Base-by-base conservation (phyloP, 306 rosid genomes). In the Ziziphus jujuba region DNA sequence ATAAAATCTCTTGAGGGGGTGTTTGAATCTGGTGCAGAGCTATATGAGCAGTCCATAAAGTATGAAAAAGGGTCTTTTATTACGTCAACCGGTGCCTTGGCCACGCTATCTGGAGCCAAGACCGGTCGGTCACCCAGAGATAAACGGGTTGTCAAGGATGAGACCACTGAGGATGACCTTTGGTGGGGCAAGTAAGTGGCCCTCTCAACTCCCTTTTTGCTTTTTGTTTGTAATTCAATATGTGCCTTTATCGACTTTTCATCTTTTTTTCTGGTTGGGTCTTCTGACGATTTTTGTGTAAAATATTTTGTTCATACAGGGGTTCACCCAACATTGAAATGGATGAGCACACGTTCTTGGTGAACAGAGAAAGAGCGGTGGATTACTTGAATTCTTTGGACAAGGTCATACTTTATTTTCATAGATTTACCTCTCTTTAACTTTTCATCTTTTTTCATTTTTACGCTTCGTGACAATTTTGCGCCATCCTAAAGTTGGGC, bases 151-250 rank as follows among this genome's bases (percentile, higher is more conserved):
- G 96, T 92, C 17, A 92, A 70, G 67, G 98, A 87, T 61, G 83
- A 74, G 1, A 72, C 67, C 52, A 84, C 95, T 1, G 82, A 84
- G 65, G 67, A 75, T 23, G 95, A 89, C 31, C 96, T 92, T 56
- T 92, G 98, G 98, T 92, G 96, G 98, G 98, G 98, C 74, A 92
- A 82, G 98, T 92, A 73, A 82, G 93, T 81, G 8, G 9, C 5
- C 35, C 14, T 22, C 13, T 34, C 15, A 5, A 21, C 5, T 6
- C 16, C 16, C 4, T 4, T 3, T 0, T 6, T 12, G 31, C n/a
- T 5, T 16, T 45, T 20, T 20, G 43, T 21, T 23, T 10, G 48
- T 48, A 0, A 28, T 14, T n/a, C 11, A 50, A 50, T 14, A n/a
- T 16, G n/a, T n/a, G 9, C 8, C 20, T 16, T 50, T 11, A 5